A percentile compares a stretch with the other conserved stretches of the same genome.
phyloP scores from a whole-genome alignment of 2,329 filamentous ascomycete genomes.

The Chaetoscypha palmicola region DNA sequence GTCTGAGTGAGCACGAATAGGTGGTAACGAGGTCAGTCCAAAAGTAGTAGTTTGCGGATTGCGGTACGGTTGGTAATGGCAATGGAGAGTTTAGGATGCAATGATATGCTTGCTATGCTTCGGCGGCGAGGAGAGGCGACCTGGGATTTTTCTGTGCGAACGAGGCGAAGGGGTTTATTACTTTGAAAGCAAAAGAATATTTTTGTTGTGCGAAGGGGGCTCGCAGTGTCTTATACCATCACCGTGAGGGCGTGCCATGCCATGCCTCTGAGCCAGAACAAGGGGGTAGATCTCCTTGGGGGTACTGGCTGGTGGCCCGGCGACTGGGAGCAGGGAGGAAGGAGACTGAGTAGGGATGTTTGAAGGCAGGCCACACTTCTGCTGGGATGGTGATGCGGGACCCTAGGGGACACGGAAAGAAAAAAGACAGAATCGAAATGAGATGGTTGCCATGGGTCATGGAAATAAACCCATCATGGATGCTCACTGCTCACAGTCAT shows the following conservation, averaged over 20 bases:
- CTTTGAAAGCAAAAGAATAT: slow-evolving; percentile 13
- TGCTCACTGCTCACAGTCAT: too few relatives aligned
- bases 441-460: slow-evolving; percentile 12
- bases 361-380: not conserved
- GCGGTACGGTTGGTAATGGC: too few relatives aligned
- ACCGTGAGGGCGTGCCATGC: slow-evolving; percentile 9
- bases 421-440: slow-evolving; percentile 28
- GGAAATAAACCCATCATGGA: slow-evolving; percentile 3
- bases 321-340: slow-evolving; percentile 7
- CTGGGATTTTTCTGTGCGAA: not conserved
- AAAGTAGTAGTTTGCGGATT: not conserved
- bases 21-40: not conserved
- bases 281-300: slow-evolving; percentile 23
- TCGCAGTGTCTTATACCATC: slow-evolving; percentile 27
- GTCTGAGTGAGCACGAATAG: slow-evolving; percentile 8
- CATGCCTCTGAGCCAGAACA: slow-evolving; percentile 12
- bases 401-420: slow-evolving; percentile 26
- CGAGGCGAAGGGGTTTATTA: slow-evolving; percentile 8
- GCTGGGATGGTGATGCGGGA: slow-evolving; percentile 19
- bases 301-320: slow-evolving; percentile 15
- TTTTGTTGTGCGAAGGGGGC: slow-evolving; percentile 23
- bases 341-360: slow-evolving; percentile 3
- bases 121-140: slow-evolving; percentile 8
- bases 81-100: too few relatives aligned
- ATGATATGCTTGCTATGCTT: not conserved